These are phyloP conservation scores for Aspergillus transmontanensis DNA, from an alignment of 2,329 filamentous ascomycete genomes.

Conservation along the genomic window DNA sequence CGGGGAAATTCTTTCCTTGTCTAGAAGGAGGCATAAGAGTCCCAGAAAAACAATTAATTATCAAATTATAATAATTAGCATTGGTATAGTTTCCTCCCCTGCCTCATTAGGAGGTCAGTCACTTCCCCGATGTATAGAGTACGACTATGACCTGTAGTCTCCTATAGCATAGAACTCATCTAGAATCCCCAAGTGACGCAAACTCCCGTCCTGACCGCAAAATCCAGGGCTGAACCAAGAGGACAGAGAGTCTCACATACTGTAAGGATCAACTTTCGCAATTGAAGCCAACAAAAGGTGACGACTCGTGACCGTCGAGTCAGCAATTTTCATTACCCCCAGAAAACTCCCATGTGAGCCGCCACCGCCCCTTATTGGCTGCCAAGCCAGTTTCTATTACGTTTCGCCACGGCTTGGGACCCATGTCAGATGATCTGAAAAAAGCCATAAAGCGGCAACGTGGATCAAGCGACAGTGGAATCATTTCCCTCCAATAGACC, in stretches of 20 bases:
- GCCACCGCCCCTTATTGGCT: conserved; percentile 31
- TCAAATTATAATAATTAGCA: not conserved
- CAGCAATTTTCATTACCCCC: conserved; percentile 30
- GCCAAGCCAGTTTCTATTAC: conserved; percentile 39
- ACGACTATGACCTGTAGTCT: not conserved
- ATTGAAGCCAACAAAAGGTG: not conserved
- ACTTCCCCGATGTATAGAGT: not conserved
- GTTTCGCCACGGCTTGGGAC: conserved; percentile 27
- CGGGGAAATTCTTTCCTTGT: conserved; percentile 9
- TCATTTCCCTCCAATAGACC: conserved; percentile 6
- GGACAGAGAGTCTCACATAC: not conserved
- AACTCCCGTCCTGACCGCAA: not conserved
- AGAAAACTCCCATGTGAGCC: conserved; percentile 26
- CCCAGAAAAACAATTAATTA: not conserved
- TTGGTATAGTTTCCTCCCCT: not conserved
- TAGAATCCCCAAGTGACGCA: not conserved
- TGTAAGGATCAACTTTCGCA: conserved; percentile 10
- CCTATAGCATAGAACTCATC: not conserved
- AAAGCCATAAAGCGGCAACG: not conserved
- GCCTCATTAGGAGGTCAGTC: not conserved
- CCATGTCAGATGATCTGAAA: conserved; percentile 36
- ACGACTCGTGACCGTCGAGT: conserved; percentile 20
- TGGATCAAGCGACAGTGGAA: not conserved
- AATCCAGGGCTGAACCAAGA: conserved; percentile 2
- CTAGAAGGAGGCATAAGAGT: not conserved